These are phyloP conservation scores for Adenanthera pavonina DNA, from an alignment of 306 rosid genomes.

Conservation along the genomic window DNA sequence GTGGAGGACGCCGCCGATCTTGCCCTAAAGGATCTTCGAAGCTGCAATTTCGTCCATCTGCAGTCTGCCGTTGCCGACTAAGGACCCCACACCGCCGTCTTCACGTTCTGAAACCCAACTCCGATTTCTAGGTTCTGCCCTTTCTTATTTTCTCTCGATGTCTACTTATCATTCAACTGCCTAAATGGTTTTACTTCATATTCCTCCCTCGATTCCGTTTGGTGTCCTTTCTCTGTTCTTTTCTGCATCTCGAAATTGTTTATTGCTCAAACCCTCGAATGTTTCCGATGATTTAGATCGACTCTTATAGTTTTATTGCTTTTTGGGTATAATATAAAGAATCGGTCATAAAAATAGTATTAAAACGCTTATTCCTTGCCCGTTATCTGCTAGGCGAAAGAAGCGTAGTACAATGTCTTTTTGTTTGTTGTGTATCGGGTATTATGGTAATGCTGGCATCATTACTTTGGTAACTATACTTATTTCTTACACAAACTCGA, in stretches of 20 bases:
- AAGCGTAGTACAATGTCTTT: not conserved
- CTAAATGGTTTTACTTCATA: not conserved
- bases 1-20: too few species aligned
- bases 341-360: not conserved
- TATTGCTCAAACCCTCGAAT: not conserved
- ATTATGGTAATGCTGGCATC: not conserved
- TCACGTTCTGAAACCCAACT: not conserved
- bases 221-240: not conserved
- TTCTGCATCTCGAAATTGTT: not conserved
- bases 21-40: too few species aligned
- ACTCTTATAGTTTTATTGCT: not conserved
- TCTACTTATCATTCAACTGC: not conserved
- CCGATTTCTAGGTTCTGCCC: not conserved
- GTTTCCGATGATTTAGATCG: not conserved
- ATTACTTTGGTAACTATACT: too few species aligned
- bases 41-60: not conserved
- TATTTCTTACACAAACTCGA: too few species aligned
- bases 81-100: not conserved
- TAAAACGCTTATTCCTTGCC: not conserved
- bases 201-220: not conserved
- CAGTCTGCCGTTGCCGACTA: not conserved
- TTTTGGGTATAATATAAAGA: not conserved
- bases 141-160: not conserved
- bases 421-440: not conserved
- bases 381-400: not conserved